These are phyloP conservation scores for Thalassiosira livingstoniorum DNA, from an alignment of 352 stramenopile species.

Conservation along the genomic window DNA sequence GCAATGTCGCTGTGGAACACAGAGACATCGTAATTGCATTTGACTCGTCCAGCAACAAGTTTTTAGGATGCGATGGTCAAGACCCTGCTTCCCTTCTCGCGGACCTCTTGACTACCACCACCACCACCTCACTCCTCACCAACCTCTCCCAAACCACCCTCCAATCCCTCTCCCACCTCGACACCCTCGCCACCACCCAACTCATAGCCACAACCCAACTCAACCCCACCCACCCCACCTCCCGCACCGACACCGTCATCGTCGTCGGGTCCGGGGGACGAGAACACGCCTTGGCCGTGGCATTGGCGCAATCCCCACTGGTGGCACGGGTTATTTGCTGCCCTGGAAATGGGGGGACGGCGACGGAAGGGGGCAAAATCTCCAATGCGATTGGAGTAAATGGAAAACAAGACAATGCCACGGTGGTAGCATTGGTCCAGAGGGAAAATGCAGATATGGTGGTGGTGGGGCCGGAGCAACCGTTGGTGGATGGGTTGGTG, in stretches of 20 bases:
- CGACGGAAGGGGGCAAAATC: slow-evolving; percentile 81
- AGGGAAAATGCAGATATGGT: slow-evolving; percentile 81
- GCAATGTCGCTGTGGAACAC: slow-evolving; percentile 28
- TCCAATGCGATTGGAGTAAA: slow-evolving; percentile 72
- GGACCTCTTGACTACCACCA: not conserved
- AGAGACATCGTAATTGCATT: slow-evolving; percentile 66
- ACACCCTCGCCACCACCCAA: slow-evolving; percentile 46
- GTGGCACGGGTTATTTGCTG: slow-evolving; percentile 81
- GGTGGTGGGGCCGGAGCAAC: slow-evolving; percentile 96
- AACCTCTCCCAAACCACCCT: slow-evolving; percentile 53
- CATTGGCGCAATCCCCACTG: slow-evolving; percentile 77
- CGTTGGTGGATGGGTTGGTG: slow-evolving; percentile 95
- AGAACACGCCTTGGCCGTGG: slow-evolving; percentile 81
- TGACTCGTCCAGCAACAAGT: slow-evolving; percentile 44
- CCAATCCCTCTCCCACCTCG: slow-evolving; percentile 60
- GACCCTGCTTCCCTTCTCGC: not conserved
- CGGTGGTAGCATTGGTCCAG: slow-evolving; percentile 89
- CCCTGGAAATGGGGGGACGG: slow-evolving; percentile 87
- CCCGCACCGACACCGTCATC: slow-evolving; percentile 70
- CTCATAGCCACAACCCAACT: slow-evolving; percentile 35
- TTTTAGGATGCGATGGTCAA: slow-evolving; percentile 56
- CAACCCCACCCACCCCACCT: slow-evolving; percentile 24
- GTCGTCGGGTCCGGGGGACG: slow-evolving; percentile 81
- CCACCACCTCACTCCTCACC: not conserved
- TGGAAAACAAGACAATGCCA: slow-evolving; percentile 87